phyloP scores from a whole-genome alignment of 2,329 filamentous ascomycete species.

The Calonectria honghensis region DNA sequence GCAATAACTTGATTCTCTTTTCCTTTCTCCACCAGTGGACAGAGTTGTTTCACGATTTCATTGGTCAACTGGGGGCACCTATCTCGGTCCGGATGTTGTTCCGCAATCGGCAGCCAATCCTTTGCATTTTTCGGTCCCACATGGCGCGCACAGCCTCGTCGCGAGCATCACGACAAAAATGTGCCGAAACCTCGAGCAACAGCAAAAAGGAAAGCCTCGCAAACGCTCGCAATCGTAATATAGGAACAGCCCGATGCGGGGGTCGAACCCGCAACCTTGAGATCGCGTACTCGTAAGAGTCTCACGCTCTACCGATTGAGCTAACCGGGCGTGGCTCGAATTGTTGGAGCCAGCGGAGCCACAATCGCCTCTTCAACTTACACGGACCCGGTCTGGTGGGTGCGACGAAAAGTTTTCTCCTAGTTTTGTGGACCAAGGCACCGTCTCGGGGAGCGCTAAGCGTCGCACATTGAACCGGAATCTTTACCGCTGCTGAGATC shows the following conservation, averaged over 20 bases:
- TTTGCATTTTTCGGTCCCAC: neutral
- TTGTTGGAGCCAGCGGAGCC: constrained; percentile 8
- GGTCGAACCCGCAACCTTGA: constrained; percentile 74
- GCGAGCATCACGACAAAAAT: neutral
- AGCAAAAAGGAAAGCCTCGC: constrained; percentile 47
- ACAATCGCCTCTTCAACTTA: neutral
- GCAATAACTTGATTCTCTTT: too few species aligned
- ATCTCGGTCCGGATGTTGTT: neutral
- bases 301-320: constrained; percentile 76
- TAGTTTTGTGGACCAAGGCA: neutral
- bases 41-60: too few species aligned
- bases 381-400: neutral
- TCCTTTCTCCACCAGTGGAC: too few species aligned
- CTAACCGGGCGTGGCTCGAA: constrained; percentile 53
- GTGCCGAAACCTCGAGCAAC: neutral
- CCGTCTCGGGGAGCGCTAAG: neutral
- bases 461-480: neutral
- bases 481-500: neutral
- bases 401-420: neutral
- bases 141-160: neutral
- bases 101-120: neutral
- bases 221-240: constrained; percentile 47
- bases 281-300: constrained; percentile 69
- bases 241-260: constrained; percentile 60
- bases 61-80: neutral